Evolutionary conservation across 108 stramenopile species (phyloP).

Genomic region (Skeletonema tropicum): DNA sequence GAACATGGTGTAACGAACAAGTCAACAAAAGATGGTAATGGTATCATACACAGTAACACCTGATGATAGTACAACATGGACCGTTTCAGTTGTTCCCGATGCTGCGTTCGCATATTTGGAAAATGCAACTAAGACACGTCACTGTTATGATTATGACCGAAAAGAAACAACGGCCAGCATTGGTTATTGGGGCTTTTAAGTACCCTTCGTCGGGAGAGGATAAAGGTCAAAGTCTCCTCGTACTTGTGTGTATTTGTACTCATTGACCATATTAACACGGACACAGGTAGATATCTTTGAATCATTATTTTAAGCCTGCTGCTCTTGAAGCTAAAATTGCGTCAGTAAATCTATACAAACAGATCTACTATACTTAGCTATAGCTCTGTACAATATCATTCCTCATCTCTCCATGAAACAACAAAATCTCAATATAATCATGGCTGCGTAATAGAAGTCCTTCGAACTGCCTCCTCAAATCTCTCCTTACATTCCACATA

Average conservation of each 20-base stretch:
- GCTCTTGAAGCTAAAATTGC: no score
- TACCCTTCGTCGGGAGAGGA: no score
- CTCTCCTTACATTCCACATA: slow-evolving; percentile 37
- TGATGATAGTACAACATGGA: slow-evolving; percentile 22
- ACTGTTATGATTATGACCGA: neutral
- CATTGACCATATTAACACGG: no score
- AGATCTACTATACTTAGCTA: neutral
- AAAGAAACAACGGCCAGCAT: neutral
- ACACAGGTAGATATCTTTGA: no score
- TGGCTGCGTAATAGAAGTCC: slow-evolving; percentile 12
- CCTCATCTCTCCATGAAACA: neutral
- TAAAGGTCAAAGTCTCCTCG: no score
- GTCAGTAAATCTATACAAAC: neutral
- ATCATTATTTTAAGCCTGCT: no score
- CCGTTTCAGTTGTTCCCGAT: slow-evolving; percentile 15
- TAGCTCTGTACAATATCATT: neutral
- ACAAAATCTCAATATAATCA: neutral
- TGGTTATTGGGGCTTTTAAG: neutral
- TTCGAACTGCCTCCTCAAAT: slow-evolving; percentile 39
- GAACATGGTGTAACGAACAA: neutral
- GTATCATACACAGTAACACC: neutral
- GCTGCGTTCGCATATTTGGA: slow-evolving; percentile 19
- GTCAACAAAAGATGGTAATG: slow-evolving; percentile 16
- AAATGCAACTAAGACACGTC: neutral
- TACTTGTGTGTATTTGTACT: no score